These are phyloP conservation scores for Alternaria sp. DNA, from an alignment of 2,329 filamentous ascomycete species.

Conservation along the genomic window DNA sequence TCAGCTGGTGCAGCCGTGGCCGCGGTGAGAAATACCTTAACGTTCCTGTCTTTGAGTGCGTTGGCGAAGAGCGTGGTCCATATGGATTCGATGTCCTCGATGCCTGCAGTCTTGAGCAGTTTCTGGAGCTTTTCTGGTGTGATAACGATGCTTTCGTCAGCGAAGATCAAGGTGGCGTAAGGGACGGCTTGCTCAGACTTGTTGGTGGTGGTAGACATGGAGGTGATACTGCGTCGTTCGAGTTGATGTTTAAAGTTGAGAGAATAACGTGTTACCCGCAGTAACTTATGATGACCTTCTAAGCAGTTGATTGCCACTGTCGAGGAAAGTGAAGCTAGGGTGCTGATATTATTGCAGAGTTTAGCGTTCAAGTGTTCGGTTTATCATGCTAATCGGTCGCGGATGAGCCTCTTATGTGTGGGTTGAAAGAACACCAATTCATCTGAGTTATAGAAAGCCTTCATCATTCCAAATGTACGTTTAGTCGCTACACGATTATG, in stretches of 20 bases:
- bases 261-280: not conserved
- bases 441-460: not conserved
- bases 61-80: conserved; percentile 97
- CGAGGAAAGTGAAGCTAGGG: too few relatives aligned
- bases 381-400: not conserved
- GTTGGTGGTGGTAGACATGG: conserved; percentile 20
- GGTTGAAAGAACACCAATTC: not conserved
- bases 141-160: conserved; percentile 95
- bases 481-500: too few relatives aligned
- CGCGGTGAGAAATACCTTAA: conserved; percentile 84
- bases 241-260: not conserved
- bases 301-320: not conserved
- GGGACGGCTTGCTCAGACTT: conserved; percentile 71
- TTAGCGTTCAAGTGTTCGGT: not conserved
- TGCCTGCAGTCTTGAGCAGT: conserved; percentile 86
- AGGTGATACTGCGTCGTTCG: not conserved
- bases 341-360: not conserved
- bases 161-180: conserved; percentile 98
- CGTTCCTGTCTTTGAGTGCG: conserved; percentile 89
- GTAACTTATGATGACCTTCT: not conserved
- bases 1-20: conserved; percentile 63
- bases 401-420: not conserved
- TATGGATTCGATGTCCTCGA: conserved; percentile 93
- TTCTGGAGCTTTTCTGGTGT: conserved; percentile 96
- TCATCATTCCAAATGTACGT: too few relatives aligned